These are phyloP conservation scores for Passiflora organensis DNA, from an alignment of 345 rosid genomes.

Conservation along the genomic window DNA sequence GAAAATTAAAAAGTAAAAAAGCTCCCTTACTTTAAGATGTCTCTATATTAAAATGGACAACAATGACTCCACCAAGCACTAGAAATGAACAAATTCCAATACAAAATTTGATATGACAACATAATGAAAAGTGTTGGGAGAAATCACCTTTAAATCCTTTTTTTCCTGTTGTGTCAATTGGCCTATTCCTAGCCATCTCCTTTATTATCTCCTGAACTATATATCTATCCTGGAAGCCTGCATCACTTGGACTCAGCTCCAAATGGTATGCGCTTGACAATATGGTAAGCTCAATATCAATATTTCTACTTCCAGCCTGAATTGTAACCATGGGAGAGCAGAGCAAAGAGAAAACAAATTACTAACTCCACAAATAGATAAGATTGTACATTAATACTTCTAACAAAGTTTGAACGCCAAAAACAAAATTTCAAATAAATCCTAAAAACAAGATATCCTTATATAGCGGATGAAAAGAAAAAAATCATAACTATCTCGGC, in stretches of 20 bases:
- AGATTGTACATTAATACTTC: background rate
- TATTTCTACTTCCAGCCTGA: conserved; percentile 86
- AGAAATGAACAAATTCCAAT: too few relatives aligned
- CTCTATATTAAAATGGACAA: too few relatives aligned
- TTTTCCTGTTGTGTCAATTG: conserved; percentile 78
- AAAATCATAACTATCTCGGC: background rate
- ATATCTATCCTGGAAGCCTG: conserved; percentile 94
- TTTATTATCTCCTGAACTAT: conserved; percentile 91
- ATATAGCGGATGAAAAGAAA: background rate
- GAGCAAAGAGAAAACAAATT: background rate
- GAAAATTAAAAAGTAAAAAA: background rate
- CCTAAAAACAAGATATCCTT: background rate
- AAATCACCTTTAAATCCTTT: conserved; percentile 74
- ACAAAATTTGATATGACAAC: too few relatives aligned
- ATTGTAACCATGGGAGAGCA: background rate
- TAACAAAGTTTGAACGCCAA: background rate
- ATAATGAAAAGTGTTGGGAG: too few relatives aligned
- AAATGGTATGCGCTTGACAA: conserved; percentile 84
- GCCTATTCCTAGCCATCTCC: conserved; percentile 97
- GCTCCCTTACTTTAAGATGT: too few relatives aligned
- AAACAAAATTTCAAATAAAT: background rate
- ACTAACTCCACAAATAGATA: background rate
- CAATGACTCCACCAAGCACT: too few relatives aligned
- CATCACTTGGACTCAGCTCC: conserved; percentile 94
- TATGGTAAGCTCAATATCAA: conserved; percentile 86